These are phyloP conservation scores for Colletotrichum sp. DNA, from an alignment of 2,329 filamentous ascomycete genomes.

Conservation along the genomic window DNA sequence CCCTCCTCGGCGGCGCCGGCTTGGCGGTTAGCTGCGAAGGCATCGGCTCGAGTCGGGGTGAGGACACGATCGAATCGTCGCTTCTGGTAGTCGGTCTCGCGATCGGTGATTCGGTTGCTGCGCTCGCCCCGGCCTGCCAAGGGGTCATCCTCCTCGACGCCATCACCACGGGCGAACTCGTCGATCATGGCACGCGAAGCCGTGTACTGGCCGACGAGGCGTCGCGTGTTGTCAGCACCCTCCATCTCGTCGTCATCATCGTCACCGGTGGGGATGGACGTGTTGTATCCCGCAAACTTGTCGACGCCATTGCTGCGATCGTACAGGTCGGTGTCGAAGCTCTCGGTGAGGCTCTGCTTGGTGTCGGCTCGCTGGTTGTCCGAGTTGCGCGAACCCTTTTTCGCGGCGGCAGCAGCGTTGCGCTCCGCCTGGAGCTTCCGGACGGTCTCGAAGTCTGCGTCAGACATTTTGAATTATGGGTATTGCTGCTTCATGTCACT, in stretches of 20 bases:
- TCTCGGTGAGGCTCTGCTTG: conserved; percentile 90
- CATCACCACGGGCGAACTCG: conserved; percentile 85
- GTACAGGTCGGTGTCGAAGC: conserved; percentile 88
- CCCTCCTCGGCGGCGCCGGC: conserved; percentile 73
- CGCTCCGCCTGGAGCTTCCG: conserved; percentile 91
- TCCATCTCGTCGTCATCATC: conserved; percentile 81
- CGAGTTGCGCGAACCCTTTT: conserved; percentile 82
- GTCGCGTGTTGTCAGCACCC: conserved; percentile 74
- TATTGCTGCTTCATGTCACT: conserved; percentile 39
- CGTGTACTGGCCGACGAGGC: conserved; percentile 94
- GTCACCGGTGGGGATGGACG: conserved; percentile 81
- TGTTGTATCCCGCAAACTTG: conserved; percentile 89
- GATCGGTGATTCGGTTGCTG: conserved; percentile 87
- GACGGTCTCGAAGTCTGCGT: conserved; percentile 87
- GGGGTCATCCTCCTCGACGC: conserved; percentile 91
- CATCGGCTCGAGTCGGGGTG: conserved; percentile 84
- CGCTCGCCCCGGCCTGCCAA: conserved; percentile 83
- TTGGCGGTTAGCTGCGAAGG: conserved; percentile 79
- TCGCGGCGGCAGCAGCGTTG: conserved; percentile 78
- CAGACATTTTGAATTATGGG: conserved; percentile 62
- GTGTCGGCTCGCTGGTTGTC: conserved; percentile 88
- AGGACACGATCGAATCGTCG: conserved; percentile 88
- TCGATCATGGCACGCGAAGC: conserved; percentile 91
- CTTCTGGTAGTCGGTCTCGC: conserved; percentile 98
- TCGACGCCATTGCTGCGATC: conserved; percentile 76